phyloP scores from a whole-genome alignment of 164 flowering plant genomes.

The Annona squamosa region DNA sequence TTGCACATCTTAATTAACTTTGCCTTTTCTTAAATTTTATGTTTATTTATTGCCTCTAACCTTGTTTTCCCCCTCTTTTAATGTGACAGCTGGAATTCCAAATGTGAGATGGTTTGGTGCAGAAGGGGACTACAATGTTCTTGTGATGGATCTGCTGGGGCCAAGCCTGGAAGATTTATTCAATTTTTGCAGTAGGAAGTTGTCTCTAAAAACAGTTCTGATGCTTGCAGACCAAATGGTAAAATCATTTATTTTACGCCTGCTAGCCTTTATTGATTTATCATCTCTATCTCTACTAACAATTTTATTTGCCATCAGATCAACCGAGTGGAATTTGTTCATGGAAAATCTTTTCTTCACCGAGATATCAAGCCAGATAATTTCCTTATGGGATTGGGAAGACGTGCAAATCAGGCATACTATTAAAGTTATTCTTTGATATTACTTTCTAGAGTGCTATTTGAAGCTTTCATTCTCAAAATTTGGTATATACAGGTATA shows the following conservation, averaged over 20 bases:
- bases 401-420: constrained; percentile 81
- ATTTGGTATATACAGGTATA: constrained; percentile 34
- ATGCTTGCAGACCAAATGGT: constrained; percentile 99
- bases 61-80: constrained; percentile 1
- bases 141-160: constrained; percentile 90
- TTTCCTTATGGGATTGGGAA: constrained; percentile 88
- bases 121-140: constrained; percentile 87
- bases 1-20: constrained; percentile 1
- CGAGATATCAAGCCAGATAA: constrained; percentile 89
- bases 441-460: background rate
- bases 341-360: constrained; percentile 70
- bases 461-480: background rate
- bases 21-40: background rate
- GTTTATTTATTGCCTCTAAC: background rate
- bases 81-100: constrained; percentile 72
- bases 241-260: background rate
- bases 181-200: constrained; percentile 80
- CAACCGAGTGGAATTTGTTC: constrained; percentile 82
- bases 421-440: background rate
- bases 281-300: background rate
- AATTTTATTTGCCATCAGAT: constrained; percentile 31
- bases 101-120: constrained; percentile 93
- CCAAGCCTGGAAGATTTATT: constrained; percentile 95
- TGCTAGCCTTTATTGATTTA: background rate
- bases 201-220: constrained; percentile 78